Conservation (phyloP, 2,329 filamentous ascomycete species). For the Botrytis deweyae region DNA sequence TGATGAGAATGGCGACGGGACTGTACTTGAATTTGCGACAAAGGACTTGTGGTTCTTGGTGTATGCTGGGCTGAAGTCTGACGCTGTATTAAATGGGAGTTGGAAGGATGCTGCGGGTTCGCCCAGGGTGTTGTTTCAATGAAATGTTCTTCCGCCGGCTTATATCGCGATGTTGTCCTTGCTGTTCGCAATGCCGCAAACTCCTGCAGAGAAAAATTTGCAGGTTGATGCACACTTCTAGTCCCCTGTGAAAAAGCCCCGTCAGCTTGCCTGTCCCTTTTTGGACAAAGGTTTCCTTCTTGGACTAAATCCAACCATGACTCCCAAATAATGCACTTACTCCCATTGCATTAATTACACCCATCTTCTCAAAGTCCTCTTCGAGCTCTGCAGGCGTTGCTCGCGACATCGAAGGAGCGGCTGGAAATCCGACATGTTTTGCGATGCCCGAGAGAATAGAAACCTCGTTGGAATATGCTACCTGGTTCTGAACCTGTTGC, state of each 20-base stretch:
- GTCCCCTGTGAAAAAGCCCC: conserved; percentile 30
- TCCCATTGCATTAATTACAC: conserved; percentile 59
- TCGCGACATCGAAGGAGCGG: conserved; percentile 79
- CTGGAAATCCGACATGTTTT: conserved; percentile 94
- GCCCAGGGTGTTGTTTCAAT: conserved; percentile 90
- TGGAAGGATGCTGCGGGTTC: conserved; percentile 77
- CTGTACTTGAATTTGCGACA: conserved; percentile 37
- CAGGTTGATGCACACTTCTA: conserved; percentile 32
- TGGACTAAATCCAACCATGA: not conserved
- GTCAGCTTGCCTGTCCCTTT: conserved; percentile 27
- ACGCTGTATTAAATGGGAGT: conserved; percentile 47
- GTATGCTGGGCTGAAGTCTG: conserved; percentile 44
- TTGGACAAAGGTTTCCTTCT: not conserved
- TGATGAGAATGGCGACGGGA: conserved; percentile 43
- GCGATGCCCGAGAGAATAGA: conserved; percentile 86
- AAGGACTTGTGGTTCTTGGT: conserved; percentile 41
- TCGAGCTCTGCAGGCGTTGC: conserved; percentile 74
- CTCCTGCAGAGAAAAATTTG: conserved; percentile 37
- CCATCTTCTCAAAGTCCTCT: conserved; percentile 85
- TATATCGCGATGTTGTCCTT: conserved; percentile 40
- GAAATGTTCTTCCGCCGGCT: conserved; percentile 79
- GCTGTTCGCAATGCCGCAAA: conserved; percentile 37
- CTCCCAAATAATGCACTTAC: conserved; percentile 53
- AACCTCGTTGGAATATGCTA: conserved; percentile 93
- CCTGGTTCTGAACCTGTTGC: conserved; percentile 78